These are phyloP conservation scores for Exserohilum rostratum DNA, from an alignment of 2,329 filamentous ascomycete genomes.

Conservation along the genomic window DNA sequence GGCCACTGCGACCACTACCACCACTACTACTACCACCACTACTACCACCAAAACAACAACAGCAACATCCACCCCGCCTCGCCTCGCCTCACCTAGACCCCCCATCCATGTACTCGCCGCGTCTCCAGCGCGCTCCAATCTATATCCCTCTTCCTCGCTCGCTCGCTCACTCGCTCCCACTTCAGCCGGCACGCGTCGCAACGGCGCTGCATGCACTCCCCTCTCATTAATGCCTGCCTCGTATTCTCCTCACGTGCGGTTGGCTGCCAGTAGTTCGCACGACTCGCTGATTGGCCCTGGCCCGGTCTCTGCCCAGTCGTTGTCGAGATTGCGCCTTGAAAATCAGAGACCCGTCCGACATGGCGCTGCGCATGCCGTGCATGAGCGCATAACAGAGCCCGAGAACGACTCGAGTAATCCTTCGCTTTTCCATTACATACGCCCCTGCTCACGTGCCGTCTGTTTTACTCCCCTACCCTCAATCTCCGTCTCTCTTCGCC, in stretches of 20 bases:
- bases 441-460: neutral
- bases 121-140: too few species aligned
- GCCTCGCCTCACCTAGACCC: too few species aligned
- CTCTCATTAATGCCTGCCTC: neutral
- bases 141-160: too few species aligned
- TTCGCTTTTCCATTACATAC: neutral
- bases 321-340: conserved; percentile 1
- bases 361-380: neutral
- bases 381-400: neutral
- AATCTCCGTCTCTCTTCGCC: neutral
- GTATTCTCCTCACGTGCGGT: neutral
- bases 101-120: too few species aligned
- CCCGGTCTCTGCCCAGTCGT: conserved; percentile 6
- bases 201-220: neutral
- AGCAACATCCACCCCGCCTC: too few species aligned
- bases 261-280: neutral
- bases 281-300: conserved; percentile 9
- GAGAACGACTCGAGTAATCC: neutral
- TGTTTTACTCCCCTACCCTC: neutral
- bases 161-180: too few species aligned
- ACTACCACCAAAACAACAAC: too few species aligned
- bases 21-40: too few species aligned
- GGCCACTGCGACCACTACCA: too few species aligned
- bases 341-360: neutral
- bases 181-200: too few species aligned